A percentile compares a stretch with the other conserved stretches of the same genome.
Evolutionary conservation across 805 yeast species (phyloP).

Genomic region (Torulaspora delbrueckii): DNA sequence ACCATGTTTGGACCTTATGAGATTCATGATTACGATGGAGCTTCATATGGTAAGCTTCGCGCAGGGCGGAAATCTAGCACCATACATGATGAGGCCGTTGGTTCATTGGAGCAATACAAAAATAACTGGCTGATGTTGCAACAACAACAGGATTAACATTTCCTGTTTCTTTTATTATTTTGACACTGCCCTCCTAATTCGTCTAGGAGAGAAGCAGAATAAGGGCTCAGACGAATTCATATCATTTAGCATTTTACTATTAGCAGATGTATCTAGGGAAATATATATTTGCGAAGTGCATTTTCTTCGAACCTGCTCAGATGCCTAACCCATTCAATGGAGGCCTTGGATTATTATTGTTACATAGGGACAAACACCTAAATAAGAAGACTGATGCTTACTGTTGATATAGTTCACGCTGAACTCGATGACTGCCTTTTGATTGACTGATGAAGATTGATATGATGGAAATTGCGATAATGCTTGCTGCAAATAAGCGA

Average conservation of each 20-base stretch:
- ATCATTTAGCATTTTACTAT: constrained; percentile 6
- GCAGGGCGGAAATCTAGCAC: constrained; percentile 30
- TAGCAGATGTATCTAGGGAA: constrained; percentile 4
- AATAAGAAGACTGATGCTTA: background rate
- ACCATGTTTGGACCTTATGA: constrained; percentile 23
- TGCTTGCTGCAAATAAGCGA: constrained; percentile 1
- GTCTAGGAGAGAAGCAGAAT: background rate
- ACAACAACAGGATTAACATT: constrained; percentile 24
- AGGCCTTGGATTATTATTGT: background rate
- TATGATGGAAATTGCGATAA: background rate
- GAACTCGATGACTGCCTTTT: background rate
- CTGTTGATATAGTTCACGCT: background rate
- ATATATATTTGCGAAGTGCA: constrained; percentile 7
- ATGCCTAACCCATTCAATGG: background rate
- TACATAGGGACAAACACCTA: background rate
- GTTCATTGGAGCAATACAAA: constrained; percentile 36
- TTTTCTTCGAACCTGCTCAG: background rate
- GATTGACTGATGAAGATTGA: background rate
- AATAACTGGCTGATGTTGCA: constrained; percentile 37
- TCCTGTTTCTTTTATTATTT: background rate
- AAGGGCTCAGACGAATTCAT: background rate
- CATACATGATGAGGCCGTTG: constrained; percentile 33
- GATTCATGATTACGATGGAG: constrained; percentile 9
- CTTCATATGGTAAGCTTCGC: constrained; percentile 11
- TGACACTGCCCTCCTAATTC: background rate